A percentile compares a stretch with the other conserved stretches of the same genome.
These are phyloP conservation scores for Craspedostauros australis DNA, from an alignment of 108 stramenopile genomes.

Conservation along the genomic window DNA sequence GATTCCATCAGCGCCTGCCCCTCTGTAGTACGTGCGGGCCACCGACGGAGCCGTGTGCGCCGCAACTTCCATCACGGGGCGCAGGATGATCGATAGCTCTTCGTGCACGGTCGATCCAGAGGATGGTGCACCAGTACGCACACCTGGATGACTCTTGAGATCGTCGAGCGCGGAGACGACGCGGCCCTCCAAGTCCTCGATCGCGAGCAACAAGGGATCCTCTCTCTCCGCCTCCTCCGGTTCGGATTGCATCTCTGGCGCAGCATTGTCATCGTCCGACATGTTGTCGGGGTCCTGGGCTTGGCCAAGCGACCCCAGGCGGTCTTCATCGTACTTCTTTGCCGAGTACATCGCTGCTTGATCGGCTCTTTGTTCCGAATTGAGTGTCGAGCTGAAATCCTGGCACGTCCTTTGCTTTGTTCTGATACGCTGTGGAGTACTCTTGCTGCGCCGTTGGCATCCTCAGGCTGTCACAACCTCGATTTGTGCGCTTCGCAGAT, in stretches of 20 bases:
- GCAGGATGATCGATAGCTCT: constrained; percentile 57
- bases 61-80: constrained; percentile 73
- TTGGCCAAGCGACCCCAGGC: too few species aligned
- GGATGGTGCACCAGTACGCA: constrained; percentile 18
- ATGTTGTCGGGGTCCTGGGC: constrained; percentile 27
- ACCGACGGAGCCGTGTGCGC: constrained; percentile 72
- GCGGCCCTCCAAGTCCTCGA: constrained; percentile 76
- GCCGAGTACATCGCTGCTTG: too few species aligned
- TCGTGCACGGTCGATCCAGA: constrained; percentile 45
- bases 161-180: constrained; percentile 65
- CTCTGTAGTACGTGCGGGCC: constrained; percentile 63
- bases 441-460: too few species aligned
- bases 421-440: too few species aligned
- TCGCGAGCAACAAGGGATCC: constrained; percentile 63
- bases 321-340: too few species aligned
- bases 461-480: too few species aligned
- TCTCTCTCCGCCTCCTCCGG: constrained; percentile 42
- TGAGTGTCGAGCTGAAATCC: too few species aligned
- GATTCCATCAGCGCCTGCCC: constrained; percentile 36
- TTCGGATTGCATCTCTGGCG: constrained; percentile 41
- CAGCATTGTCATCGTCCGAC: constrained; percentile 69
- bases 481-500: too few species aligned
- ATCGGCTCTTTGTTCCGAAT: too few species aligned
- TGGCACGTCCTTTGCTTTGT: too few species aligned
- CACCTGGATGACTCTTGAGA: constrained; percentile 64